A percentile compares a stretch with the other conserved stretches of the same genome.
phyloP scores from a whole-genome alignment of 2,329 filamentous ascomycete species.

The Xylariaceae sp. region DNA sequence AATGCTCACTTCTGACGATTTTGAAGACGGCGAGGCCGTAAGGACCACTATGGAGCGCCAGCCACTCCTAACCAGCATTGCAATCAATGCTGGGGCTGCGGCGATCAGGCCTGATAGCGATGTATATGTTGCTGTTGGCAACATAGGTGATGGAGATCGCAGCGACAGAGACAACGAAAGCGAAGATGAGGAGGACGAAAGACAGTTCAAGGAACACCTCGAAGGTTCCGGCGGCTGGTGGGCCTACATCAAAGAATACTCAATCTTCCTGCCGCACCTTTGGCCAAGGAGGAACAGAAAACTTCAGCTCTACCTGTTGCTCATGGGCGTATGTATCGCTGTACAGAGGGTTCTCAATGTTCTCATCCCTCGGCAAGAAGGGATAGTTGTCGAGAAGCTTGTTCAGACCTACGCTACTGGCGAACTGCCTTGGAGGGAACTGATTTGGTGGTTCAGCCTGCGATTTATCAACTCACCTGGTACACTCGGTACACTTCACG shows the following conservation, averaged over 20 bases:
- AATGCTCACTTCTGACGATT: too few species aligned
- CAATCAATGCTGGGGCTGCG: too few species aligned
- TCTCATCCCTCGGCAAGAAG: conserved; percentile 38
- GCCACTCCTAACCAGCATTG: too few species aligned
- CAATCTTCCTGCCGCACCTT: conserved; percentile 32
- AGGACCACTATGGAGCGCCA: too few species aligned
- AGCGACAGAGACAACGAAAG: background rate
- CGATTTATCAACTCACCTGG: background rate
- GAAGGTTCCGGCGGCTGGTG: conserved; percentile 30
- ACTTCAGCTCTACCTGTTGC: conserved; percentile 35
- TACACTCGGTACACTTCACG: background rate
- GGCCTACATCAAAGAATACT: conserved; percentile 13
- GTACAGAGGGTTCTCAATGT: conserved; percentile 35
- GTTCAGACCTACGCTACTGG: conserved; percentile 14
- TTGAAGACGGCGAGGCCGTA: too few species aligned
- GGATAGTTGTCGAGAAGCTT: conserved; percentile 36
- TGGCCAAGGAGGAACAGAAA: conserved; percentile 36
- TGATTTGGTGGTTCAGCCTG: conserved; percentile 6
- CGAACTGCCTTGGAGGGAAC: conserved; percentile 9
- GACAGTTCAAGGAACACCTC: conserved; percentile 24
- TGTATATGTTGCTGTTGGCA: too few species aligned
- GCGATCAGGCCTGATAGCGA: too few species aligned
- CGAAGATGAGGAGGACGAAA: background rate
- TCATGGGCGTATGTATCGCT: conserved; percentile 30
- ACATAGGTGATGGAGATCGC: background rate